These are phyloP conservation scores for Salix brachista DNA, from an alignment of 345 rosid species.

Conservation along the genomic window DNA sequence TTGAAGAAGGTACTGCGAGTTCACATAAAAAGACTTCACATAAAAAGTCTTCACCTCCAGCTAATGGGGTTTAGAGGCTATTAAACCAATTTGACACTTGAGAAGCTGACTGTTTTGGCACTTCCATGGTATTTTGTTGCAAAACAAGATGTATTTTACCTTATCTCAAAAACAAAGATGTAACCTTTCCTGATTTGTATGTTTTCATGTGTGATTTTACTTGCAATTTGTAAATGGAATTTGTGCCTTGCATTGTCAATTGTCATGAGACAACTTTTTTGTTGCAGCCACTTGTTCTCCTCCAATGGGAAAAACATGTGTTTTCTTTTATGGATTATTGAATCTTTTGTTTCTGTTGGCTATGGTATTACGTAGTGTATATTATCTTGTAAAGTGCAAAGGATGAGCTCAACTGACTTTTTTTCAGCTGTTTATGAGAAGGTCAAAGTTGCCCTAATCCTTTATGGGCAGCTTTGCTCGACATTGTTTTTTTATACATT, in stretches of 20 bases:
- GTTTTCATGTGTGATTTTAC: background rate
- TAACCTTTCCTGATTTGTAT: background rate
- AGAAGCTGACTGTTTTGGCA: constrained; percentile 5
- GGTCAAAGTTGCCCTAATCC: background rate
- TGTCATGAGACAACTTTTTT: background rate
- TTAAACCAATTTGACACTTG: background rate
- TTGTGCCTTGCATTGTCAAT: background rate
- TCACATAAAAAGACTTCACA: background rate
- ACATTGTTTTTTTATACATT: background rate
- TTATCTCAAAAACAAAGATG: background rate
- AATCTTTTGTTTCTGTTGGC: background rate
- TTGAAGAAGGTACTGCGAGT: constrained; percentile 32
- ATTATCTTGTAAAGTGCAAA: background rate
- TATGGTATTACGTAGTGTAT: background rate
- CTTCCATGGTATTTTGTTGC: constrained; percentile 1
- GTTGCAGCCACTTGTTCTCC: background rate
- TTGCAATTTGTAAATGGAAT: background rate
- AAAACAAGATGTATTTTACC: background rate
- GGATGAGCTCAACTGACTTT: background rate
- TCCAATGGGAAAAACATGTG: background rate
- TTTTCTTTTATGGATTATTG: background rate
- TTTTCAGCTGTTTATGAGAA: background rate
- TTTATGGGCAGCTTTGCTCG: background rate
- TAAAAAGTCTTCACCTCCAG: constrained; percentile 24
- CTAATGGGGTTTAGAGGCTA: constrained; percentile 29